phyloP scores from a whole-genome alignment of 768 basidiomycete genomes.

The Psilocybe azurescens region DNA sequence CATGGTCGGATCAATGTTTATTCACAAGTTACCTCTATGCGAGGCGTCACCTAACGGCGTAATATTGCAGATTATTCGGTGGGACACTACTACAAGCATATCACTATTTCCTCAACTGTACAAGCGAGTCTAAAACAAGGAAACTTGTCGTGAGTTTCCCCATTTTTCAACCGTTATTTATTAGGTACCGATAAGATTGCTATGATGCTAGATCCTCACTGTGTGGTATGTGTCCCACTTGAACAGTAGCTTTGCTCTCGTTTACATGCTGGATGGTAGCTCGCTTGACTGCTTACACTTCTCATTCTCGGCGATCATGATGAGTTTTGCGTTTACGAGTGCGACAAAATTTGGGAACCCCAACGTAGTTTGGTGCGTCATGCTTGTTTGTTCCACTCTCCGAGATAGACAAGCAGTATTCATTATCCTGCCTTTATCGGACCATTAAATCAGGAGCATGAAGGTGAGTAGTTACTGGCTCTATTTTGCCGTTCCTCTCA shows the following conservation, averaged over 20 bases:
- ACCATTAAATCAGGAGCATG: background rate
- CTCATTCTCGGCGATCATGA: slow-evolving; percentile 5
- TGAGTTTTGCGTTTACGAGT: background rate
- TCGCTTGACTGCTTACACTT: slow-evolving; percentile 2
- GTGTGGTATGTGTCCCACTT: background rate
- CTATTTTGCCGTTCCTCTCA: background rate
- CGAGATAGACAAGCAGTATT: no score
- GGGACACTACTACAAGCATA: slow-evolving; percentile 6
- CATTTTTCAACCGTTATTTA: background rate
- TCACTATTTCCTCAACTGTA: slow-evolving; percentile 7
- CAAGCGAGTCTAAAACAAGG: background rate
- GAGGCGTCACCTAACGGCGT: background rate
- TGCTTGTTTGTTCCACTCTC: background rate
- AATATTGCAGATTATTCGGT: slow-evolving; percentile 2
- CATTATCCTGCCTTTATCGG: no score
- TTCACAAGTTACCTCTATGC: background rate
- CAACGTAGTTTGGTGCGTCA: background rate
- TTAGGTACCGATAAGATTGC: background rate
- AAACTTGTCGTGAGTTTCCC: background rate
- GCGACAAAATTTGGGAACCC: background rate
- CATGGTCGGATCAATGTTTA: slow-evolving; percentile 1
- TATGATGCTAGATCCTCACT: background rate
- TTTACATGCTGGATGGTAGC: background rate
- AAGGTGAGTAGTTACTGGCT: background rate
- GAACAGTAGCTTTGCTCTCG: background rate